phyloP scores from a whole-genome alignment of 2,329 filamentous ascomycete genomes.

The Paraphaeosphaeria sporulosa region DNA sequence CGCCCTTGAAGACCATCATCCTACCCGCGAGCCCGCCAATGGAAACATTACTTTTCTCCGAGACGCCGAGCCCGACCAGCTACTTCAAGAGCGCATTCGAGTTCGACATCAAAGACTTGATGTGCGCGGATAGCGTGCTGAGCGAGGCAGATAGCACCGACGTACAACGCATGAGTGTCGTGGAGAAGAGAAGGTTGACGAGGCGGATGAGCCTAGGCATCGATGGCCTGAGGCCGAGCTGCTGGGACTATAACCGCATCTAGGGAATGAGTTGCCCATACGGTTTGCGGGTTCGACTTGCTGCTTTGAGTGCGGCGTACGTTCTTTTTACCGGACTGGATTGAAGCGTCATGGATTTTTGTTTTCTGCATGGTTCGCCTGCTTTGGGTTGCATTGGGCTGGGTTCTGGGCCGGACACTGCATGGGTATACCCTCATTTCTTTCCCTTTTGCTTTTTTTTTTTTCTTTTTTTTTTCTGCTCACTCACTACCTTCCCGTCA shows the following conservation, averaged over 20 bases:
- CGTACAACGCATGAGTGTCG: slow-evolving; percentile 4
- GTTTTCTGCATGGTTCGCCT: background rate
- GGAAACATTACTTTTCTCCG: slow-evolving; percentile 1
- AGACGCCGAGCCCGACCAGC: slow-evolving; percentile 10
- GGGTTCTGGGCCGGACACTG: background rate
- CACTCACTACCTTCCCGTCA: background rate
- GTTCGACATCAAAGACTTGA: slow-evolving; percentile 1
- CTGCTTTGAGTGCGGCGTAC: background rate
- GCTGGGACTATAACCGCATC: slow-evolving; percentile 6
- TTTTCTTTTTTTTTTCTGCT: background rate
- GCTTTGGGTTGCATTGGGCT: slow-evolving; percentile 6
- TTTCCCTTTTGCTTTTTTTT: background rate
- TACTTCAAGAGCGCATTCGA: slow-evolving; percentile 14
- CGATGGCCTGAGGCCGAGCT: background rate
- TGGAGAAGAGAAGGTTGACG: background rate
- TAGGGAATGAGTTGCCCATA: background rate
- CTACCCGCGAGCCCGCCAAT: background rate
- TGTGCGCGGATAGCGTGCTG: background rate
- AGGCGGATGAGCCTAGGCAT: slow-evolving; percentile 2
- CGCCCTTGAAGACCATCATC: background rate
- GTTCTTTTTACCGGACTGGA: background rate
- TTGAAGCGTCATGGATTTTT: background rate
- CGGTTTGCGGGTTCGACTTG: background rate
- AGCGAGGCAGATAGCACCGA: slow-evolving; percentile 11
- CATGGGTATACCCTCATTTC: slow-evolving; percentile 5